A percentile compares a stretch with the other conserved stretches of the same genome.
Evolutionary conservation across 2,329 filamentous ascomycete species (phyloP).

Genomic region (Exophiala xenobiotica): DNA sequence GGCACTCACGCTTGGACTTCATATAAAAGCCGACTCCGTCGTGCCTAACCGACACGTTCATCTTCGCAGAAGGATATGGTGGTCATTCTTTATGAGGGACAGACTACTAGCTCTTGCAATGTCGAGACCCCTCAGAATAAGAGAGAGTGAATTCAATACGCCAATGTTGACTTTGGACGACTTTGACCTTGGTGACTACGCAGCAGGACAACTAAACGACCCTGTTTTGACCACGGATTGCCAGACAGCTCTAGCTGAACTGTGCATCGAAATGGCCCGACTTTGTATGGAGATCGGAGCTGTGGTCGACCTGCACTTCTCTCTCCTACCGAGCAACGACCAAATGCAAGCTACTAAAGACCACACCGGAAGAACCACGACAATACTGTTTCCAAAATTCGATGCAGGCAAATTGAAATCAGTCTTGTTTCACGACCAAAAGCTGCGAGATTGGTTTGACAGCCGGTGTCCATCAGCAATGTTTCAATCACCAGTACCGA

Average conservation of each 20-base stretch:
- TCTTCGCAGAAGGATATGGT: slow-evolving; percentile 94
- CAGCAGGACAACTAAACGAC: not conserved
- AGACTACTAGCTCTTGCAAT: slow-evolving; percentile 87
- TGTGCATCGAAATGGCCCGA: slow-evolving; percentile 2
- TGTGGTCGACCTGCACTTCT: slow-evolving; percentile 4
- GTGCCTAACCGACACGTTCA: slow-evolving; percentile 72
- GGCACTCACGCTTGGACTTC: slow-evolving; percentile 89
- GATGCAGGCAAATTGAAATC: not conserved
- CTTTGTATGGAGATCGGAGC: not conserved
- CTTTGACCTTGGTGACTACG: slow-evolving; percentile 1
- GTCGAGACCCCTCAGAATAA: slow-evolving; percentile 85
- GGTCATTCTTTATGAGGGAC: slow-evolving; percentile 94
- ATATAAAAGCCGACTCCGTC: slow-evolving; percentile 78
- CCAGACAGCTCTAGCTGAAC: slow-evolving; percentile 2
- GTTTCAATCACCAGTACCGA: not conserved
- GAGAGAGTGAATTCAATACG: slow-evolving; percentile 59
- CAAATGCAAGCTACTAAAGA: not conserved
- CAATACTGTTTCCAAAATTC: slow-evolving; percentile 3
- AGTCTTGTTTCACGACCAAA: not conserved
- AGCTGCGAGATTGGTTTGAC: not conserved
- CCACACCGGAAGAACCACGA: not conserved
- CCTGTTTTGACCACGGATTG: not conserved
- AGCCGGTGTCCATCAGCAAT: not conserved
- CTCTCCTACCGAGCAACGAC: slow-evolving; percentile 1
- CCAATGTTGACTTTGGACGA: slow-evolving; percentile 36